Base-by-base conservation (phyloP, 1,284 basidiomycete genomes). In the Ganoderma leucocontextum region DNA sequence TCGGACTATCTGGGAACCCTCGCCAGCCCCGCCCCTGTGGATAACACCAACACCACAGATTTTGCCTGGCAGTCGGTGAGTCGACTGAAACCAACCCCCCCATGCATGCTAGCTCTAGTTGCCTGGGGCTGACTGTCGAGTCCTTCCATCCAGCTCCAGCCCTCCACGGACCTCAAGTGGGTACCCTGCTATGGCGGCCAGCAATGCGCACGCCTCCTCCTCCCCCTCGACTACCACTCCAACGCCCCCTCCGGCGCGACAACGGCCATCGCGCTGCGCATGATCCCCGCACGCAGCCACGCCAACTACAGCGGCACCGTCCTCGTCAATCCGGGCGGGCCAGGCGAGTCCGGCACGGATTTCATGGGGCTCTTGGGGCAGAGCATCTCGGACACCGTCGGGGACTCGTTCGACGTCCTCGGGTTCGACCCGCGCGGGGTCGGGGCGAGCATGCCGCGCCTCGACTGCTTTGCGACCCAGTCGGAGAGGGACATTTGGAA, bases 321-420 rank as follows among this genome's bases (percentile, higher is more conserved):
- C 19, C 76, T 87, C 4, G 76, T 86, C 73, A 88, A 88, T 69
- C 87, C 87, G 0, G 86, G 86, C 1, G 86, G 86, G 0, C 86
- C 86, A 9, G 86, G 86, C 3, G 85, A 81, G 0, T 82, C 83
- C 63, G 86, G 86, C 19, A 82, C 67, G 4, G 4, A 36, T 3
- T 57, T 62, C 59, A 41, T 62, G n/a, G 53, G 22, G 17, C 63
- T 63, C 58, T 52, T 52, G 12, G 67, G 67, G 4, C 13, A 59
- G 15, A 58, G 47, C 52, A 64, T 68, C 41, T 60, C 66, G 19
- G 19, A n/a, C 22, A 53, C 61, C n/a, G 59, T 68, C 41, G 66
- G 66, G 12, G 78, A 79, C 6, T 74, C 82, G 41, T 86, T 83
- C 66, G 84, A 87, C 68, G 69, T 86, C 5, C 78, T 71, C 9